phyloP scores from a whole-genome alignment of 192 early-diverging fungal genomes.

The Coemansia reversa region DNA sequence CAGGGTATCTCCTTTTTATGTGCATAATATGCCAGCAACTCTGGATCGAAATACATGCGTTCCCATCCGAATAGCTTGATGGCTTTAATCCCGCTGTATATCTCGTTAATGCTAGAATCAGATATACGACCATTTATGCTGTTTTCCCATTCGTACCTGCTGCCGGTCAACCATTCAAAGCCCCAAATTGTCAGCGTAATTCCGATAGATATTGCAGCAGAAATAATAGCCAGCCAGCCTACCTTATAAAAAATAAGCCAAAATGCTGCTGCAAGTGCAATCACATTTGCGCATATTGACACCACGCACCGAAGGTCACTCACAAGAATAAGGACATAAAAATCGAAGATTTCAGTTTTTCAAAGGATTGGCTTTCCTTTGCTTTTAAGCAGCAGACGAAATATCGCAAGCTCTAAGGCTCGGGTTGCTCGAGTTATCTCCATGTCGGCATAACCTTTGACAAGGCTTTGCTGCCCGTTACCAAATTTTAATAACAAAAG shows the following conservation, averaged over 20 bases:
- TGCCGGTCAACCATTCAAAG: slow-evolving; percentile 14
- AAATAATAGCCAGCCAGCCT: slow-evolving; percentile 27
- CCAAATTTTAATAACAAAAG: slow-evolving; percentile 2
- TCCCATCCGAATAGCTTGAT: slow-evolving; percentile 53
- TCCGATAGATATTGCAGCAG: slow-evolving; percentile 4
- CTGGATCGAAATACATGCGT: slow-evolving; percentile 30
- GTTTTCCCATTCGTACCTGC: slow-evolving; percentile 16
- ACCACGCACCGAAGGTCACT: background rate
- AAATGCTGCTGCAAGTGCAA: slow-evolving; percentile 4
- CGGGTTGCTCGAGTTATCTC: slow-evolving; percentile 16
- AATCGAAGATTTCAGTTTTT: background rate
- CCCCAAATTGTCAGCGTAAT: background rate
- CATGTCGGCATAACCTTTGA: background rate
- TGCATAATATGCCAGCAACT: slow-evolving; percentile 10
- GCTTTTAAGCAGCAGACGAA: slow-evolving; percentile 22
- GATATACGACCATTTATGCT: background rate
- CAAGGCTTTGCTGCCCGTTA: background rate
- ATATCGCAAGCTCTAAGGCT: slow-evolving; percentile 26
- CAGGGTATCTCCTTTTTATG: slow-evolving; percentile 15
- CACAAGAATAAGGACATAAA: background rate
- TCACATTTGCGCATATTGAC: background rate
- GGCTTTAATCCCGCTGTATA: slow-evolving; percentile 27
- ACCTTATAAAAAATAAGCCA: slow-evolving; percentile 21
- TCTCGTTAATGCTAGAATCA: slow-evolving; percentile 16
- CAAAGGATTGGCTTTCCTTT: background rate